Evolutionary conservation across 1,284 basidiomycete genomes (phyloP).

Genomic region (Xerocomus nothofagi): DNA sequence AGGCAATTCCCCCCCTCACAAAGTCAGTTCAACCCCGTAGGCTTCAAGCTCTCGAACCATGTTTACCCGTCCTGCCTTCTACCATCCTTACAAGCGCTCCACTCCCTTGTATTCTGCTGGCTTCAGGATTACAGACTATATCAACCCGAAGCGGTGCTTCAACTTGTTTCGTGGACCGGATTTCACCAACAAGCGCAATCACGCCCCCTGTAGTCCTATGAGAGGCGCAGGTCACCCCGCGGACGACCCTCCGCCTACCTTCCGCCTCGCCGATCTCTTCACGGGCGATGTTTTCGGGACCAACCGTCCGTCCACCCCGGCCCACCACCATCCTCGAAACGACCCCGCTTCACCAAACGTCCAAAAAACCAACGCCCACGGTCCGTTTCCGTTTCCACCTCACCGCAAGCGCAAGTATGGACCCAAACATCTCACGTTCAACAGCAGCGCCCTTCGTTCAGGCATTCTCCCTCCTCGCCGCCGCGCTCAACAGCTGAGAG

Average conservation of each 20-base stretch:
- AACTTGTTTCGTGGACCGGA: constrained; percentile 16
- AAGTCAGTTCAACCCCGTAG: not conserved
- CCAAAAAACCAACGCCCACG: not conserved
- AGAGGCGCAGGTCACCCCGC: not conserved
- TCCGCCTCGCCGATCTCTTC: constrained; percentile 11
- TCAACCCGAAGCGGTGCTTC: constrained; percentile 22
- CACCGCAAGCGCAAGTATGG: constrained; percentile 12
- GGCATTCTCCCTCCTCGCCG: not conserved
- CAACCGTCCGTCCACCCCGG: not conserved
- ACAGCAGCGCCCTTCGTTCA: not conserved
- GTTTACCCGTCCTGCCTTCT: constrained; percentile 16
- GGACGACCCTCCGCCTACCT: constrained; percentile 12
- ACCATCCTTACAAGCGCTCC: constrained; percentile 19
- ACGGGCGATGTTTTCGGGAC: not conserved
- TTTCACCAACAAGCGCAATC: constrained; percentile 10
- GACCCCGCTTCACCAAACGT: not conserved
- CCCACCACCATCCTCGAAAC: not conserved
- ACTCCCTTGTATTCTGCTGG: constrained; percentile 26
- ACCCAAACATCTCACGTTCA: constrained; percentile 22
- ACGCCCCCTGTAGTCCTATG: constrained; percentile 18
- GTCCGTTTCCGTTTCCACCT: not conserved
- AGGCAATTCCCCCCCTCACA: not conserved
- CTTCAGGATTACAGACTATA: constrained; percentile 22
- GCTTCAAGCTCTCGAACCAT: constrained; percentile 17
- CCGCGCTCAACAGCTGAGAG: not conserved